Percentiles rank a stretch among this genome's conserved stretches.
Evolutionary conservation across 306 rosid genomes (phyloP).

Genomic region (Pyrus pyrifolia): DNA sequence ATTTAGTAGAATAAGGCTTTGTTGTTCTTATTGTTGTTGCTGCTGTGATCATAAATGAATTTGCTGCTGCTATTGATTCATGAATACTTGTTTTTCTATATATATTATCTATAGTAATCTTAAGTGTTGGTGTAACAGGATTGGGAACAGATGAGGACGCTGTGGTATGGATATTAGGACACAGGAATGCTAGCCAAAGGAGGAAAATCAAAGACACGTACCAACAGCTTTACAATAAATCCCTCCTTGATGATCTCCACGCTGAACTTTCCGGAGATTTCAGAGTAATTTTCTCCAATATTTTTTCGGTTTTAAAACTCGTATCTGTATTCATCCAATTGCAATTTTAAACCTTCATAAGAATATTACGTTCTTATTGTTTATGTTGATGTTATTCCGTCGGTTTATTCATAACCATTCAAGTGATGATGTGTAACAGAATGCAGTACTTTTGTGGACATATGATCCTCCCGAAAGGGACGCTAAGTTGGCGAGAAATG

Average conservation of each 20-base stretch:
- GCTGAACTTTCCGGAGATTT: conserved; percentile 82
- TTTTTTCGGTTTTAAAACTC: not conserved
- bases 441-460: conserved; percentile 69
- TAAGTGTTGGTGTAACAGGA: conserved; percentile 38
- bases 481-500: conserved; percentile 56
- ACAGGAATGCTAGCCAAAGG: conserved; percentile 70
- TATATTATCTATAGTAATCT: too few species aligned
- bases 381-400: not conserved
- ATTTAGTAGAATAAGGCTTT: too few species aligned
- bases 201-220: conserved; percentile 65
- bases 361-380: not conserved
- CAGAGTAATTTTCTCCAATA: conserved; percentile 39
- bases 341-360: not conserved
- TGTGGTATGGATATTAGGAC: conserved; percentile 64
- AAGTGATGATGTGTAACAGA: conserved; percentile 35
- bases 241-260: conserved; percentile 54
- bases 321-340: not conserved
- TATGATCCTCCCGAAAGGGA: conserved; percentile 79
- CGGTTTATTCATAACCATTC: not conserved
- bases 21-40: too few species aligned
- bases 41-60: not conserved
- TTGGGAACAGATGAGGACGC: conserved; percentile 56
- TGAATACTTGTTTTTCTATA: not conserved
- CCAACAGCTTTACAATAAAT: conserved; percentile 64
- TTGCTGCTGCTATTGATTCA: not conserved